Base-by-base conservation (phyloP, 2,329 filamentous ascomycete species). In the Alternaria sp. region DNA sequence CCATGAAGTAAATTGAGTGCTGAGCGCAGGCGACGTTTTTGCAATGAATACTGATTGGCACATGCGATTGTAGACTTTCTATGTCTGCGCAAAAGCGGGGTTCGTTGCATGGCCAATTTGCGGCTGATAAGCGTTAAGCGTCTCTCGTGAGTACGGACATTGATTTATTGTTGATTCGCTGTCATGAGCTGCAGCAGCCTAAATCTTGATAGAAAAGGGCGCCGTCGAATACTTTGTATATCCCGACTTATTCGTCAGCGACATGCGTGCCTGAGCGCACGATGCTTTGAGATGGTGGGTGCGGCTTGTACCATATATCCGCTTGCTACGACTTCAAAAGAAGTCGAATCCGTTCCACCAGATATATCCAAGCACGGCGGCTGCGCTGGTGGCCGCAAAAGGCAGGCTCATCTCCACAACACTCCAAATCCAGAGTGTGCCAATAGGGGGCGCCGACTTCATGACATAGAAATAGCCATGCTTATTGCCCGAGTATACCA, bases 351-450 rank as follows among this genome's bases (percentile, higher is more conserved):
- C 84, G 67, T 84, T 85, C 81, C 81, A 88, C 79, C 81, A 85
- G 5, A 84, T 78, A 77, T 84, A 89, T 2, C 72, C 77, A 54
- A 84, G 69, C 14, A 88, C 84, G n/a, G 81, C 76, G 41, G 81
- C 57, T 22, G 86, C 78, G 45, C 85, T 87, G n/a, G 81, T 71
- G 25, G 90, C 81, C 0, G 91, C 92, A 72, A 86, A 89, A 0
- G 83, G 73, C 41, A 97, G 81, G 57, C 92, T 86, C 80, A 97
- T 85, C 81, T 99, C 95, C 48, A 98, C 85, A 22, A 98, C 90
- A 32, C 91, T 89, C 93, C 94, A 98, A 5, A 98, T 86, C 94
- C 94, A 98, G 18, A 98, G 78, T 41, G 92, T 94, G 0, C 93
- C 95, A 14, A 97, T 78, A 5, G 93, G 89, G n/a, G 95, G 95